Conservation (phyloP, 805 yeast genomes). For the Spathaspora boniae region DNA sequence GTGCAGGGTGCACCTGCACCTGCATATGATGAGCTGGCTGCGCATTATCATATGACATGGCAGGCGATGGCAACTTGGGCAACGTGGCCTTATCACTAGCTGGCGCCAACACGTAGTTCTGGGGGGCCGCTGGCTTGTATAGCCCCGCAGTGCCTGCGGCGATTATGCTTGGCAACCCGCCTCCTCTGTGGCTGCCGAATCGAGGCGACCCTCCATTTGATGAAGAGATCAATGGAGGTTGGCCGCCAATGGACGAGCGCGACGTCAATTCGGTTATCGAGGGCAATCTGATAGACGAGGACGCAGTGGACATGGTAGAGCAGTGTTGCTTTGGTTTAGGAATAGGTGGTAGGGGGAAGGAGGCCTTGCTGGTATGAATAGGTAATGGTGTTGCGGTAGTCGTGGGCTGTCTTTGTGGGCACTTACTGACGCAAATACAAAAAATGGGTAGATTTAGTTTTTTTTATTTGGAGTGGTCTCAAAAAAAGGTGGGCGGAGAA, state of each 20-base stretch:
- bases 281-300: constrained; percentile 19
- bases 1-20: too few relatives aligned
- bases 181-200: not conserved
- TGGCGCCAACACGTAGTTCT: constrained; percentile 8
- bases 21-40: not conserved
- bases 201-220: too few relatives aligned
- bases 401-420: too few relatives aligned
- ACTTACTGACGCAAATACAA: too few relatives aligned
- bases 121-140: constrained; percentile 5
- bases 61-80: constrained; percentile 12
- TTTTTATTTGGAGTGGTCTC: too few relatives aligned
- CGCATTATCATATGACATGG: constrained; percentile 7
- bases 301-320: not conserved
- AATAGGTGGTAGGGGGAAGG: too few relatives aligned
- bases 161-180: not conserved
- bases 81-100: constrained; percentile 3
- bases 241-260: constrained; percentile 8
- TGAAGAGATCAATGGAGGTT: too few relatives aligned
- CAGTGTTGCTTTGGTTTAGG: too few relatives aligned
- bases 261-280: constrained; percentile 25
- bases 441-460: too few relatives aligned
- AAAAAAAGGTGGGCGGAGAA: too few relatives aligned
- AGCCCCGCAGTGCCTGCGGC: constrained; percentile 5
- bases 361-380: too few relatives aligned
- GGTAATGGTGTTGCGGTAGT: too few relatives aligned